A percentile compares a stretch with the other conserved stretches of the same genome.
Conservation (phyloP, 2,329 filamentous ascomycete species). For the Penicillium polonicum region DNA sequence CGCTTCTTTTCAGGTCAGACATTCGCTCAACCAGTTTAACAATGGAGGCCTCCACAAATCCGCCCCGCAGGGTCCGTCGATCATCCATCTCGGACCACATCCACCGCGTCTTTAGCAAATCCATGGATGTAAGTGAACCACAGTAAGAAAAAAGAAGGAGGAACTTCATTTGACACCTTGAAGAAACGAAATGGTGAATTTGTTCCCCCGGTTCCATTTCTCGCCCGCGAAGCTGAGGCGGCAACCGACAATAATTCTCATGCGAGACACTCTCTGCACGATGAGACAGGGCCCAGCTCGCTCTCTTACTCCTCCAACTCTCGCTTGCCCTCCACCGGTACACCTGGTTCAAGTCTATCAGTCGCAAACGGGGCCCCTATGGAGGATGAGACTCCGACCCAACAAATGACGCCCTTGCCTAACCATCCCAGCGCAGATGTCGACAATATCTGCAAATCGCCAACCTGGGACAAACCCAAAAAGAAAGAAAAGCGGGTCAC, state of each 20-base stretch:
- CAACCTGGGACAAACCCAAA: slow-evolving; percentile 23
- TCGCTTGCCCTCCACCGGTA: slow-evolving; percentile 15
- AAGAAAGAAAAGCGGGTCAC: slow-evolving; percentile 35
- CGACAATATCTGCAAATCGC: slow-evolving; percentile 17
- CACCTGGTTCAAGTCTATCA: slow-evolving; percentile 19
- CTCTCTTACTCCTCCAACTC: slow-evolving; percentile 18
- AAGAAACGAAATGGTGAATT: slow-evolving; percentile 12
- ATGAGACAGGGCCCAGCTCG: slow-evolving; percentile 17
- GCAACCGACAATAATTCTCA: slow-evolving; percentile 2
- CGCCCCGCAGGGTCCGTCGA: slow-evolving; percentile 21
- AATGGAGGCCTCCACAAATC: slow-evolving; percentile 18
- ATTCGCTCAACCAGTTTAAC: background rate
- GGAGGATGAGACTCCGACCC: slow-evolving; percentile 9
- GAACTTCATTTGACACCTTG: background rate
- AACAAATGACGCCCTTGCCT: slow-evolving; percentile 2
- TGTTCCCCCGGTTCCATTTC: background rate
- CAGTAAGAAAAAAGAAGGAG: background rate
- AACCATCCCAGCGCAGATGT: slow-evolving; percentile 5
- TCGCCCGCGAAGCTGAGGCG: slow-evolving; percentile 2
- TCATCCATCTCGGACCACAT: slow-evolving; percentile 25
- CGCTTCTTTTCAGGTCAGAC: background rate
- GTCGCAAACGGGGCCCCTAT: slow-evolving; percentile 6
- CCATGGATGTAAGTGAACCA: slow-evolving; percentile 16
- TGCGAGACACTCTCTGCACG: slow-evolving; percentile 6
- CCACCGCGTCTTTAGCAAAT: slow-evolving; percentile 20